Evolutionary conservation across 2,329 filamentous ascomycete genomes (phyloP).

Genomic region (Xylariaceae sp.): DNA sequence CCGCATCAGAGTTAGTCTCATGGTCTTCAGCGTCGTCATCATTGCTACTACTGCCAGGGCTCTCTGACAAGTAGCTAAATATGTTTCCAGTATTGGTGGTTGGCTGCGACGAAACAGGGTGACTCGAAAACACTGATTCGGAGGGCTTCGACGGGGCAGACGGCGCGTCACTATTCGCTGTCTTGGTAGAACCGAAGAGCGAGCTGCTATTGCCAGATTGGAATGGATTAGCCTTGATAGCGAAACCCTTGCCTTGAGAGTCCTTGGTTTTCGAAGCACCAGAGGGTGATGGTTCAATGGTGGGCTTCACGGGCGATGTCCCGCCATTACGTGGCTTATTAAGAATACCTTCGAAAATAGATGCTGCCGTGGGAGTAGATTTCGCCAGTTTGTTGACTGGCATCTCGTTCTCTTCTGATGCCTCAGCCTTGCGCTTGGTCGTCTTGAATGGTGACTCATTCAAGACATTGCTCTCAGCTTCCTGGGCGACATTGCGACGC

Average conservation of each 20-base stretch:
- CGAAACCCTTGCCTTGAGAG: constrained; percentile 29
- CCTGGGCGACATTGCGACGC: constrained; percentile 41
- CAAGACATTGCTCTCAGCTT: constrained; percentile 33
- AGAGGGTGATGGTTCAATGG: constrained; percentile 18
- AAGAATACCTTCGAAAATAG: constrained; percentile 52
- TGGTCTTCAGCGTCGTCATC: constrained; percentile 43
- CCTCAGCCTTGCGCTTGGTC: constrained; percentile 49
- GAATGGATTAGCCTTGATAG: constrained; percentile 28
- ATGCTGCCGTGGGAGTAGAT: constrained; percentile 46
- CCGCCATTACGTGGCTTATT: constrained; percentile 41
- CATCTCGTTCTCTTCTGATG: constrained; percentile 39
- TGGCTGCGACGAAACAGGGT: constrained; percentile 25
- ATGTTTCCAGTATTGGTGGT: constrained; percentile 42
- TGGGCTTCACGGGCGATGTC: constrained; percentile 25
- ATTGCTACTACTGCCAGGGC: constrained; percentile 50
- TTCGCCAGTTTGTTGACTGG: constrained; percentile 49
- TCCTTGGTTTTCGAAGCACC: constrained; percentile 20
- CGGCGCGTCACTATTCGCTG: constrained; percentile 18
- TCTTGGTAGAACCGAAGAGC: constrained; percentile 38
- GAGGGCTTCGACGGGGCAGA: not conserved
- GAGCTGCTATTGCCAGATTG: constrained; percentile 35
- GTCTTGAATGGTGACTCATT: constrained; percentile 37
- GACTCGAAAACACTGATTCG: constrained; percentile 25
- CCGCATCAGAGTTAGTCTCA: constrained; percentile 42
- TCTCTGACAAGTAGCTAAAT: constrained; percentile 56